phyloP scores from a whole-genome alignment of 306 rosid species.

The Ormosia emarginata region DNA sequence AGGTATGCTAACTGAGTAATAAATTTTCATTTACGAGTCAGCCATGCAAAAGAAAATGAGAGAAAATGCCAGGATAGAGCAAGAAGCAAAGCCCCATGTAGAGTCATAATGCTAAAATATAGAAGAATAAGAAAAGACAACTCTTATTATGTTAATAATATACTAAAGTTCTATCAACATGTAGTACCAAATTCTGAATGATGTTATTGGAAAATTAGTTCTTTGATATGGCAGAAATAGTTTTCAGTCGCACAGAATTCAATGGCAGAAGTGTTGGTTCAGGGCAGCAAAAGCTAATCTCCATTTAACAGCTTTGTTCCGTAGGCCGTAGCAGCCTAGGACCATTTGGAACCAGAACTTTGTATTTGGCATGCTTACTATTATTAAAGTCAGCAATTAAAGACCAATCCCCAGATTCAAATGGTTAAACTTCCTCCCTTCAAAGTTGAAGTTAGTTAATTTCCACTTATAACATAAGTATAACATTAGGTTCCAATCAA shows the following conservation, averaged over 20 bases:
- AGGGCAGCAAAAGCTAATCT: background rate
- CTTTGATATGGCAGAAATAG: background rate
- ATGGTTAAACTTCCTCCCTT: background rate
- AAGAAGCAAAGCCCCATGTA: background rate
- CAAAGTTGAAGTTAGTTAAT: background rate
- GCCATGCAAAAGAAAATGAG: background rate
- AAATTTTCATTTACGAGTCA: background rate
- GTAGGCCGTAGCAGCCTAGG: background rate
- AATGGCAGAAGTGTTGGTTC: background rate
- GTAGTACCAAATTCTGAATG: background rate
- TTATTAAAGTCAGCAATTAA: background rate
- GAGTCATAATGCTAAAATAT: background rate
- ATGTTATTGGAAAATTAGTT: background rate
- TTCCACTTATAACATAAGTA: background rate
- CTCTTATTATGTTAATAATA: background rate
- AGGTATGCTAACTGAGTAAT: background rate
- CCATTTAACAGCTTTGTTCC: background rate
- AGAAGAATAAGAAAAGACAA: background rate
- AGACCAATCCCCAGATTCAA: background rate
- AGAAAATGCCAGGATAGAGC: background rate
- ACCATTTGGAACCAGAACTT: background rate
- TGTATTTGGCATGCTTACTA: background rate
- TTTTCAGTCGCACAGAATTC: background rate
- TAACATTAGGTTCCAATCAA: background rate
- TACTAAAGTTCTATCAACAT: background rate